Percentiles rank a stretch among this genome's conserved stretches.
Evolutionary conservation across 2,329 filamentous ascomycete genomes (phyloP).

Genomic region (Penicillium sp.): DNA sequence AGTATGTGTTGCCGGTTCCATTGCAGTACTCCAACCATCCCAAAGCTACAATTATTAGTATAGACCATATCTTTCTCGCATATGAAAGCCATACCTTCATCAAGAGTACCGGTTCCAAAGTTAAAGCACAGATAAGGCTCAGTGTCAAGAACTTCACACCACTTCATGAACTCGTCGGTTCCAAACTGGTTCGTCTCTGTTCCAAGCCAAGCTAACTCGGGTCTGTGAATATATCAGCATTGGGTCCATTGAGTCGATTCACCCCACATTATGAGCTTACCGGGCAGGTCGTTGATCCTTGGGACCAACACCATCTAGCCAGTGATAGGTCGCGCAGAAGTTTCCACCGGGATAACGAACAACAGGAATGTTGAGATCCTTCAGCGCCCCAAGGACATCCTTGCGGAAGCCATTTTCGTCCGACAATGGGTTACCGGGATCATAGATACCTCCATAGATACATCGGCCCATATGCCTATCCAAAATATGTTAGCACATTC

Average conservation of each 20-base stretch:
- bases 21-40: constrained; percentile 89
- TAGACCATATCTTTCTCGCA: too few relatives aligned
- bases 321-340: constrained; percentile 82
- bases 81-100: constrained; percentile 53
- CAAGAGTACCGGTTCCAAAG: constrained; percentile 70
- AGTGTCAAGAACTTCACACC: constrained; percentile 70
- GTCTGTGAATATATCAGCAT: constrained; percentile 42
- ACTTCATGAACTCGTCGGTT: constrained; percentile 83
- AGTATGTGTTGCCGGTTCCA: constrained; percentile 72
- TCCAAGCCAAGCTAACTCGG: constrained; percentile 77
- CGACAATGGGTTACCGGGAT: constrained; percentile 70
- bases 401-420: constrained; percentile 74
- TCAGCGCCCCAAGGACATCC: constrained; percentile 73
- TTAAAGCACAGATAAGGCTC: constrained; percentile 81
- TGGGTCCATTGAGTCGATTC: background rate
- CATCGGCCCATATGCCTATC: constrained; percentile 81
- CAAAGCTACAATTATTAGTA: constrained; percentile 48
- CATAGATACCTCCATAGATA: constrained; percentile 84
- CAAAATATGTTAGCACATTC: constrained; percentile 14
- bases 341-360: constrained; percentile 82
- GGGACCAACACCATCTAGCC: constrained; percentile 78
- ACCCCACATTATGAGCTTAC: constrained; percentile 29
- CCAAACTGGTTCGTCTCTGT: constrained; percentile 77
- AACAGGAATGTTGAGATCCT: constrained; percentile 73
- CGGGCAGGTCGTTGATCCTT: constrained; percentile 64